Percentiles rank a stretch among this genome's conserved stretches.
Conservation (phyloP, 2,329 filamentous ascomycete genomes). For the Lomentospora prolificans region DNA sequence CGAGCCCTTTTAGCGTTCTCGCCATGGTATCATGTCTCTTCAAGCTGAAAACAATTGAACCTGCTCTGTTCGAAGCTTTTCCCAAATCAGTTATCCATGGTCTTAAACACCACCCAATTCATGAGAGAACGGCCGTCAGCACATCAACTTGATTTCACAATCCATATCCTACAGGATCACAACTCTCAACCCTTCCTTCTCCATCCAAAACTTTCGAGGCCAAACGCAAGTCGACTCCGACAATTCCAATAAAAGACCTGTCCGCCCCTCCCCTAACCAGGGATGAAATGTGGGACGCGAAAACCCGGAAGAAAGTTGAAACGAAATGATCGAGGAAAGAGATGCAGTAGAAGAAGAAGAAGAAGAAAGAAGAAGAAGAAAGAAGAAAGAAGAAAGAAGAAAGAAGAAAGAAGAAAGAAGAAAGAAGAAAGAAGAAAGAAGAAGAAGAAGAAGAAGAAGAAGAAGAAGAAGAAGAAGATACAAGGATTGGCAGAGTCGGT, state of each 20-base stretch:
- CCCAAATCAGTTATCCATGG: conserved; percentile 2
- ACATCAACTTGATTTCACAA: background rate
- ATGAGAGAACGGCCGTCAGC: background rate
- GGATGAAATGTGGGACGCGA: no score
- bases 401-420: background rate
- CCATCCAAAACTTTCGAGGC: background rate
- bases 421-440: background rate
- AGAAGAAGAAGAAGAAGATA: background rate
- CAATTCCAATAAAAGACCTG: background rate
- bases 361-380: no score
- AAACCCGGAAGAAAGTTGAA: no score
- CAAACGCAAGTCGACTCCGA: background rate
- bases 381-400: background rate
- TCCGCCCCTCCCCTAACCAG: no score
- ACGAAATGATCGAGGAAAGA: no score
- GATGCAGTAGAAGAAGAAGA: no score
- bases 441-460: background rate
- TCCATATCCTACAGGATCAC: background rate
- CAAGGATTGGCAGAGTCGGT: background rate
- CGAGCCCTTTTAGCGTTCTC: background rate
- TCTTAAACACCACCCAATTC: conserved; percentile 4
- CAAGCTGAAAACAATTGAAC: background rate
- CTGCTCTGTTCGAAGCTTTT: background rate
- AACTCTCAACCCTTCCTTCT: background rate
- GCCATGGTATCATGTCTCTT: background rate